Evolutionary conservation across 768 basidiomycete species (phyloP).

Genomic region (Suillus variegatus): DNA sequence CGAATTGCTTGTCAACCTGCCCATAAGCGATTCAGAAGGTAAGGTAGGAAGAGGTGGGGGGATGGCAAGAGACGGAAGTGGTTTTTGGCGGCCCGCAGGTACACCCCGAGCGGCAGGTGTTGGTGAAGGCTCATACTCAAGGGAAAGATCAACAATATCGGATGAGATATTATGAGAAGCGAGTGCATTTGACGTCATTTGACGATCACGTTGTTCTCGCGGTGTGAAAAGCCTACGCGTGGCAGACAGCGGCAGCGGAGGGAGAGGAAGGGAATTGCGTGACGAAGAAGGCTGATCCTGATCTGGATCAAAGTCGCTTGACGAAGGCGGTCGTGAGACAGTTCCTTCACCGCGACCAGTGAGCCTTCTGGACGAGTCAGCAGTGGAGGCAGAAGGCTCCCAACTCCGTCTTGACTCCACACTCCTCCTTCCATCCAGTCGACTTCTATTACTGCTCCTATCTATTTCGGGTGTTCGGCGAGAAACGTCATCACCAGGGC

Average conservation of each 20-base stretch:
- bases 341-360: conserved; percentile 25
- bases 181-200: conserved; percentile 17
- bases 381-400: conserved; percentile 35
- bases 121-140: conserved; percentile 47
- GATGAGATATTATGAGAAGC: conserved; percentile 21
- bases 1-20: conserved; percentile 20
- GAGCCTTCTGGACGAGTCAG: conserved; percentile 29
- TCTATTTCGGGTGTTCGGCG: conserved; percentile 37
- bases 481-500: conserved; percentile 53
- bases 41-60: conserved; percentile 61
- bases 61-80: conserved; percentile 51
- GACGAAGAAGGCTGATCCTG: conserved; percentile 28
- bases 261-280: conserved; percentile 18
- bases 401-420: conserved; percentile 48
- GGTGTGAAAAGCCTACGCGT: conserved; percentile 59
- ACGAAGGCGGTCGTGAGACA: conserved; percentile 25
- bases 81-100: conserved; percentile 42
- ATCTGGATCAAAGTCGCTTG: conserved; percentile 26
- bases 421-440: conserved; percentile 60
- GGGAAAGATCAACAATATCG: conserved; percentile 31
- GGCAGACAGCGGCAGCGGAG: conserved; percentile 30
- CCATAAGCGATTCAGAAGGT: conserved; percentile 54
- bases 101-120: conserved; percentile 42
- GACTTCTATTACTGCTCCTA: conserved; percentile 43
- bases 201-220: conserved; percentile 54